A percentile compares a stretch with the other conserved stretches of the same genome.
Evolutionary conservation across 2,329 filamentous ascomycete genomes (phyloP).

Genomic region (Aureobasidium sp.): DNA sequence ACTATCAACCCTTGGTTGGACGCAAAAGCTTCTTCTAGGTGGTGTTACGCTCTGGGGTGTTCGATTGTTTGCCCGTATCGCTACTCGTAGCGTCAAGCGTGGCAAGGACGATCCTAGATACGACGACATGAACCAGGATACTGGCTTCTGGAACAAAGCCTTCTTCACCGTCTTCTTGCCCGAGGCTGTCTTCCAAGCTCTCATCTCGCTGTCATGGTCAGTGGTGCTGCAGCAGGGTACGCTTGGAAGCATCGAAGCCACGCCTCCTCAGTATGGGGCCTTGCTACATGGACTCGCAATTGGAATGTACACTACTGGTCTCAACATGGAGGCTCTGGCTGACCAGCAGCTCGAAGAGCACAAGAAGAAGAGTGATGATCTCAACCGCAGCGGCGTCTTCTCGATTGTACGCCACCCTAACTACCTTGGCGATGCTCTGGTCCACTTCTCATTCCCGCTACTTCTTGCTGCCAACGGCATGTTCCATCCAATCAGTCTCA

Average conservation of each 20-base stretch:
- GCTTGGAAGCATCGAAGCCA: constrained; percentile 16
- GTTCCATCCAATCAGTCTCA: constrained; percentile 48
- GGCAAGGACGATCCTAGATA: constrained; percentile 53
- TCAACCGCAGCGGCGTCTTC: constrained; percentile 54
- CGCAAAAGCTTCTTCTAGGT: constrained; percentile 49
- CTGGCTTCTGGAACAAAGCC: constrained; percentile 52
- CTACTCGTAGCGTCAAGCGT: constrained; percentile 41
- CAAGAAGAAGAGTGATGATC: constrained; percentile 36
- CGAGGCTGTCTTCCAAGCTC: constrained; percentile 50
- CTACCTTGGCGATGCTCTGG: constrained; percentile 54
- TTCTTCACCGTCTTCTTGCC: constrained; percentile 50
- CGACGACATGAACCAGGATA: constrained; percentile 43
- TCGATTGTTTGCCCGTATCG: constrained; percentile 50
- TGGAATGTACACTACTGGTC: constrained; percentile 50
- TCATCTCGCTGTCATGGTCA: constrained; percentile 53
- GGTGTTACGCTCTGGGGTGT: constrained; percentile 53
- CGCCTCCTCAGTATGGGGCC: constrained; percentile 28
- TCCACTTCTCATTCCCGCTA: constrained; percentile 54
- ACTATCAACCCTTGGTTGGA: constrained; percentile 44
- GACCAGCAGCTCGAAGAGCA: constrained; percentile 51
- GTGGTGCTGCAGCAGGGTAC: constrained; percentile 38
- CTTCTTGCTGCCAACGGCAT: constrained; percentile 50
- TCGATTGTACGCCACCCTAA: constrained; percentile 56
- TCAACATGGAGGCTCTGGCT: constrained; percentile 50
- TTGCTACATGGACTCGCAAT: constrained; percentile 27